Evolutionary conservation across 805 yeast genomes (phyloP).

Genomic region (Metschnikowia bowlesiae): DNA sequence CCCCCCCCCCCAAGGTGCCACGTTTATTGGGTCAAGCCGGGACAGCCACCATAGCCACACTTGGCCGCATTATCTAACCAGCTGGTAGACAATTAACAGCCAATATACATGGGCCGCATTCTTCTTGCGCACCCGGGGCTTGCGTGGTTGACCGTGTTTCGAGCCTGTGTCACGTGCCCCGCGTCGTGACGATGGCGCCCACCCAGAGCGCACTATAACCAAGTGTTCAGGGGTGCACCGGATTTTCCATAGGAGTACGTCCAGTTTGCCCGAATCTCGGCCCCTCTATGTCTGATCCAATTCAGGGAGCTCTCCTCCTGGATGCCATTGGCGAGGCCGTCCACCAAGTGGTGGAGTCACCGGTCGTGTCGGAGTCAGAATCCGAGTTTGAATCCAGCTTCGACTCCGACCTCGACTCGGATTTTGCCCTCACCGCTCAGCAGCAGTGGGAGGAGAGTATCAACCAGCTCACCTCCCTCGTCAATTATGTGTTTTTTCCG

Average conservation of each 20-base stretch:
- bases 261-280: background rate
- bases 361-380: background rate
- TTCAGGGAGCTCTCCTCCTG: conserved; percentile 1
- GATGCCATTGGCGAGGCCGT: conserved; percentile 1
- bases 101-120: too few species aligned
- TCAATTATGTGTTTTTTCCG: conserved; percentile 60
- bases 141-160: too few species aligned
- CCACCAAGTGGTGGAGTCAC: background rate
- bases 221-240: too few species aligned
- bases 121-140: too few species aligned
- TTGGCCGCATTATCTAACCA: too few species aligned
- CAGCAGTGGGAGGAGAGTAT: conserved; percentile 73
- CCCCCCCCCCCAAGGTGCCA: too few species aligned
- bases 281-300: conserved; percentile 1
- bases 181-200: background rate
- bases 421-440: conserved; percentile 45
- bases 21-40: too few species aligned
- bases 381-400: conserved; percentile 1
- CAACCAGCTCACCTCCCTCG: conserved; percentile 52
- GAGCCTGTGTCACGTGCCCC: background rate
- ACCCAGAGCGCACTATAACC: background rate
- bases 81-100: too few species aligned
- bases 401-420: conserved; percentile 10
- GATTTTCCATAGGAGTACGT: background rate
- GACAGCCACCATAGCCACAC: too few species aligned